Conservation (phyloP, 176 grass and related monocot genomes). For the Cocos nucifera region DNA sequence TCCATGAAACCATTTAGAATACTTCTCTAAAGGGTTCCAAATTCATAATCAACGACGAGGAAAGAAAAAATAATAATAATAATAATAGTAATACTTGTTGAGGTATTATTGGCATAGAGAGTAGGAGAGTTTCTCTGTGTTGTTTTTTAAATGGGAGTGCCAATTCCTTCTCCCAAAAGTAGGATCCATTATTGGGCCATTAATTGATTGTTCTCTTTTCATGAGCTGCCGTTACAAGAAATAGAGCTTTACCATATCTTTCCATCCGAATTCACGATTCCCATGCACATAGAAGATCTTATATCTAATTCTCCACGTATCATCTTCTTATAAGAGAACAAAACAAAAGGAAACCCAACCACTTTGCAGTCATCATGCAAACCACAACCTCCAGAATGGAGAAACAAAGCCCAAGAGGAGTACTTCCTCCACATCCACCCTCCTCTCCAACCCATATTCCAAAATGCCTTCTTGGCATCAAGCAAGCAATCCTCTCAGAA, state of each 20-base stretch:
- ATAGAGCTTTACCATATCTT: neutral
- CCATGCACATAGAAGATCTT: neutral
- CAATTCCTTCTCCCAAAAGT: neutral
- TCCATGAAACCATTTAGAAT: too few relatives aligned
- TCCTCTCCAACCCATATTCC: neutral
- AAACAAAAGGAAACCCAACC: neutral
- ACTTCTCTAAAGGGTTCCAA: too few relatives aligned
- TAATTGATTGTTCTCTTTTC: too few relatives aligned
- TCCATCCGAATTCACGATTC: neutral
- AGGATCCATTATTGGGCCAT: neutral
- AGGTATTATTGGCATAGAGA: too few relatives aligned
- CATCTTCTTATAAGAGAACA: too few relatives aligned
- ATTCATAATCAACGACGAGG: too few relatives aligned
- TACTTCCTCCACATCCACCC: neutral
- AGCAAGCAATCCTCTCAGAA: slow-evolving; percentile 29
- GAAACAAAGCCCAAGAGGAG: neutral
- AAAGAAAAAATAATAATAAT: too few relatives aligned
- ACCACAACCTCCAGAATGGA: neutral
- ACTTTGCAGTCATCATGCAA: neutral
- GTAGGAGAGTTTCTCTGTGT: too few relatives aligned
- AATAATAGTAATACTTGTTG: too few relatives aligned
- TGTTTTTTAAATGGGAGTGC: too few relatives aligned
- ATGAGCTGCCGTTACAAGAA: neutral
- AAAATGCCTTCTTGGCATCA: slow-evolving; percentile 8
- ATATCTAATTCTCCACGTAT: neutral